Conservation (phyloP, 2,329 filamentous ascomycete species). For the Diplodia mutila region DNA sequence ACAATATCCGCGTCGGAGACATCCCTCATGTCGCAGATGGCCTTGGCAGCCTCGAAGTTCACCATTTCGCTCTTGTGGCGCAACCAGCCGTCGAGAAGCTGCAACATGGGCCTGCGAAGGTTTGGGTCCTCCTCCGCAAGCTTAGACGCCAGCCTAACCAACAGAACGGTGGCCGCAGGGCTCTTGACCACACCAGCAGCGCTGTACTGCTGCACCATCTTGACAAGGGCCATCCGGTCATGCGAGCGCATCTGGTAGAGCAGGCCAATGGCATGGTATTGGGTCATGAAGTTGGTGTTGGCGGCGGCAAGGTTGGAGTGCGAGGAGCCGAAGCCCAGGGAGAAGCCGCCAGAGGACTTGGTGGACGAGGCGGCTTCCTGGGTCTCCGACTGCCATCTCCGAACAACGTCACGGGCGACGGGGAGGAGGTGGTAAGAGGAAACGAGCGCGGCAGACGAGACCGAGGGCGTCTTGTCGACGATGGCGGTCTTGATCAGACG, state of each 20-base stretch:
- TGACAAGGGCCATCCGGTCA: conserved; percentile 96
- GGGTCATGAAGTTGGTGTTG: conserved; percentile 95
- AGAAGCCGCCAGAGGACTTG: conserved; percentile 89
- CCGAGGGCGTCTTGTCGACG: conserved; percentile 97
- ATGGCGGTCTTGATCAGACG: conserved; percentile 99
- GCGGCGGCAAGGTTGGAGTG: conserved; percentile 70
- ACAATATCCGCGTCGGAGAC: conserved; percentile 89
- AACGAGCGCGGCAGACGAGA: conserved; percentile 92
- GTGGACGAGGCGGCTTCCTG: conserved; percentile 90
- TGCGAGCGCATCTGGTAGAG: conserved; percentile 97
- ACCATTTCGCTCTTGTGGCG: conserved; percentile 92
- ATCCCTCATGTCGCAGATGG: conserved; percentile 92
- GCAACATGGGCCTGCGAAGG: conserved; percentile 93
- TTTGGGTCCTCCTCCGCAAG: conserved; percentile 90
- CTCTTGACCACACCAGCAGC: conserved; percentile 91
- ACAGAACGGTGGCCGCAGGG: conserved; percentile 86
- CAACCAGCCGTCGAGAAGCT: conserved; percentile 92
- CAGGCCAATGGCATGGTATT: conserved; percentile 97
- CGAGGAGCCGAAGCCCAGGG: conserved; percentile 81
- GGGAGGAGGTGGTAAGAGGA: conserved; percentile 98
- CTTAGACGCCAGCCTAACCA: conserved; percentile 90
- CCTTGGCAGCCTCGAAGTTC: conserved; percentile 98
- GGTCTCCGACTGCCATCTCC: conserved; percentile 97
- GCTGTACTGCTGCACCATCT: conserved; percentile 99
- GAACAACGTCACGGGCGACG: conserved; percentile 91